Base-by-base conservation (phyloP, 768 basidiomycete species). In the Lactarius pseudohatsudake region DNA sequence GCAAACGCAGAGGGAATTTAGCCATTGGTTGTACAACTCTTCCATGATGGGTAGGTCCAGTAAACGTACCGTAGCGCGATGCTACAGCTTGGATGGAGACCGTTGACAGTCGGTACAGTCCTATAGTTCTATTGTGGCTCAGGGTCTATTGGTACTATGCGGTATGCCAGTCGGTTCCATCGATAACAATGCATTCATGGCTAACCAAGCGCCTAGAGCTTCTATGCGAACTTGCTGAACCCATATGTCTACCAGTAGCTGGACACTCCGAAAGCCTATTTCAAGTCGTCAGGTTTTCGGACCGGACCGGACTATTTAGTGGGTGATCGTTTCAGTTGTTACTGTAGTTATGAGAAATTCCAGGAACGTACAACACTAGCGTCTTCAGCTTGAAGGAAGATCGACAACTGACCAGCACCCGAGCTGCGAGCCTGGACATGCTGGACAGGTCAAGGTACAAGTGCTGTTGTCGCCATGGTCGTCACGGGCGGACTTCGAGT, bases 1-100 rank as follows among this genome's bases (percentile, higher is more conserved):
- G 34, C 34, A 36, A 11, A 36, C 36, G 20, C n/a, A 18, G 58
- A 59, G 58, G 20, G 58, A 41, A 40, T 59, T 58, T 36, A n/a
- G 32, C 57, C 6, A 36, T 26, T n/a, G n/a, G 50, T 26, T 11
- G 15, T 15, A n/a, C 13, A 16, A 11, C 22, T 41, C 38, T 40
- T 15, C 38, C 38, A 40, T 15, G n/a, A n/a, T n/a, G n/a, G n/a
- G n/a, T n/a, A n/a, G n/a, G n/a, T n/a, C n/a, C n/a, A n/a, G n/a
- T n/a, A n/a, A n/a, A n/a, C n/a, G n/a, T n/a, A n/a, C n/a, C n/a
- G n/a, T n/a, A n/a, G n/a, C 47, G 13, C 5, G 3, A 13, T 15
- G 22, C 11, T 13, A 13, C 10, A 11, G 40, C 16, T 41, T 50
- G 4, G 22, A n/a, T n/a, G 11, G 47, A 26, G 22, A 50, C 47